Percentiles rank a stretch among this genome's conserved stretches.
These are phyloP conservation scores for Agrocybe pediades DNA, from an alignment of 768 basidiomycete species.

Conservation along the genomic window DNA sequence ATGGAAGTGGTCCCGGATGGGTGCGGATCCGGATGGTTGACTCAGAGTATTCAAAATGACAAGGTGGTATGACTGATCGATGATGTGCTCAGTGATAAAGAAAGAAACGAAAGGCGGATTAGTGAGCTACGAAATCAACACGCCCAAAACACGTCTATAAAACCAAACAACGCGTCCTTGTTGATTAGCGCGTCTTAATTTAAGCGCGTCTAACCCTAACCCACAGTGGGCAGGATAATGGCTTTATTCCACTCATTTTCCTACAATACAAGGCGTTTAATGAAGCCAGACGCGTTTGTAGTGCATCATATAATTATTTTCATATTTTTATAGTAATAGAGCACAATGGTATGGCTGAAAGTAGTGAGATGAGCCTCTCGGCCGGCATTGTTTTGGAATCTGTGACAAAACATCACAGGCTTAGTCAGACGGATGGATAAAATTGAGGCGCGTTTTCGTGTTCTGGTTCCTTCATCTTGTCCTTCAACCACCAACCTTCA, in stretches of 20 bases:
- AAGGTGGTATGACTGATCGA: no score
- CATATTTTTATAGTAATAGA: not conserved
- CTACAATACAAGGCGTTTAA: no score
- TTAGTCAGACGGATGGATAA: constrained; percentile 35
- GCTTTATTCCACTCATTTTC: not conserved
- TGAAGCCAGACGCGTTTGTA: no score
- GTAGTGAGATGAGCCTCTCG: not conserved
- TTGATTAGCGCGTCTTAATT: constrained; percentile 27
- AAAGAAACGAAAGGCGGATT: not conserved
- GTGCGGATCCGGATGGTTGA: no score
- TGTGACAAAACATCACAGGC: constrained; percentile 24
- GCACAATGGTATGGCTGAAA: not conserved
- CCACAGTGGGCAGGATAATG: not conserved
- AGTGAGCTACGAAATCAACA: constrained; percentile 6
- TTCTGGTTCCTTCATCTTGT: constrained; percentile 22
- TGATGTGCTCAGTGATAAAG: not conserved
- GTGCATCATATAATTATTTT: not conserved
- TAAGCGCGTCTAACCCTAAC: constrained; percentile 27
- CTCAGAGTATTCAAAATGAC: no score
- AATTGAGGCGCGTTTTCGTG: constrained; percentile 24
- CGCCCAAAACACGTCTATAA: constrained; percentile 22
- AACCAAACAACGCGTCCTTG: constrained; percentile 23
- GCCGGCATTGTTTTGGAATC: constrained; percentile 1
- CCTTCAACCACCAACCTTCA: constrained; percentile 13
- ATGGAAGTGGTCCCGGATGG: no score